phyloP scores from a whole-genome alignment of 805 yeast genomes.

The Saccharomycopsis fibuligera region DNA sequence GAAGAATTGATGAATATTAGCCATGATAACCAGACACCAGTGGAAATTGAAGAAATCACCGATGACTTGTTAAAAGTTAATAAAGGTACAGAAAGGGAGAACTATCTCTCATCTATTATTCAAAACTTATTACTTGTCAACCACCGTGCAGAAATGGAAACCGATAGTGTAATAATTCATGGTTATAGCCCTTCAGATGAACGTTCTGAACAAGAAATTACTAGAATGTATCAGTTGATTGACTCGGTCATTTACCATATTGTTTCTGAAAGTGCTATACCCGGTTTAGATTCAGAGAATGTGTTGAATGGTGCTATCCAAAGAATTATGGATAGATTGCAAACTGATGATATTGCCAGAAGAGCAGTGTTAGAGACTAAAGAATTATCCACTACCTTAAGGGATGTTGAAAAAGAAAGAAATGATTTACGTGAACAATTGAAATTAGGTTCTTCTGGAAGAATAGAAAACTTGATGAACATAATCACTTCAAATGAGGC shows the following conservation, averaged over 20 bases:
- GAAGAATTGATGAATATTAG: constrained; percentile 32
- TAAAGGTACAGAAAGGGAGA: constrained; percentile 44
- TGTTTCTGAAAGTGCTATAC: constrained; percentile 33
- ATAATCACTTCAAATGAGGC: constrained; percentile 60
- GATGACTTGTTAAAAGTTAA: constrained; percentile 39
- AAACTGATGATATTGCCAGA: constrained; percentile 81
- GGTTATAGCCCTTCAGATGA: background rate
- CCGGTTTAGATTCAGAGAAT: constrained; percentile 44
- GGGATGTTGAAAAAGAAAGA: constrained; percentile 51
- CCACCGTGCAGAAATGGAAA: background rate
- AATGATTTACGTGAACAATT: constrained; percentile 60
- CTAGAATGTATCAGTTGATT: constrained; percentile 41
- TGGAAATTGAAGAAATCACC: constrained; percentile 22
- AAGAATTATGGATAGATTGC: constrained; percentile 59
- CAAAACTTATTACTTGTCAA: constrained; percentile 48
- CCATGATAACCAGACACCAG: constrained; percentile 6
- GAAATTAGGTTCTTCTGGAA: constrained; percentile 70
- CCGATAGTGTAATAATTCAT: too few relatives aligned
- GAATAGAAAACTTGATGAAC: constrained; percentile 50
- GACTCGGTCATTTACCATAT: constrained; percentile 45
- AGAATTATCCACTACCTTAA: constrained; percentile 46
- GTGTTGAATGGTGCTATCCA: constrained; percentile 75
- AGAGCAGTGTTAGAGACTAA: constrained; percentile 57
- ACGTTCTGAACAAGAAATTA: constrained; percentile 21
- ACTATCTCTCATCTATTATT: constrained; percentile 43